Base-by-base conservation (phyloP, 2,329 filamentous ascomycete species). In the Lachnellula occidentalis region DNA sequence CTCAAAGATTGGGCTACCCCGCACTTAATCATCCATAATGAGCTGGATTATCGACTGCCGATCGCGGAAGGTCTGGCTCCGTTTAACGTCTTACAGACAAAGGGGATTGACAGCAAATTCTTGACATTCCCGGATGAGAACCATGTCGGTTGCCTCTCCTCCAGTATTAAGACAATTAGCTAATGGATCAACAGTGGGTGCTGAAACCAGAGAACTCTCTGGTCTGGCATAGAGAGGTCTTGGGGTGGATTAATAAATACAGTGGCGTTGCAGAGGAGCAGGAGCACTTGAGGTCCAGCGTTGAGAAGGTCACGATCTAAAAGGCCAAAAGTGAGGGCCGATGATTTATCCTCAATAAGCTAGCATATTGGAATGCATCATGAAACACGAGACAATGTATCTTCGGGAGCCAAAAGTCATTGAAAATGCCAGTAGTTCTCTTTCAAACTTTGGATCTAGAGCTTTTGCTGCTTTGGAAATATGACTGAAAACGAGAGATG, bases 161-260 rank as follows among this genome's bases (percentile, higher is more conserved):
- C 15, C 22, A 34, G 4, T 24, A 14, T 27, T 45, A n/a, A 8
- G 12, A 24, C 1, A 7, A 14, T 27, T 14, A 3, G 22, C 43
- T 45, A 45, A 45, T 27, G 12, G 5, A 31, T 12, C n/a, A 24
- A 34, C 27, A 84, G 81, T 86, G 90, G 90, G 91, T 96, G 4
- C 68, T 96, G 51, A 95, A 96, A 69, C 89, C 87, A 0, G 92
- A 96, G 72, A 97, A 97, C 70, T 88, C 85, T 3, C 74, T 96
- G 17, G 79, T 95, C 19, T 97, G 94, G 94, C 91, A 97, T 66
- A 81, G 81, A 53, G 88, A 90, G 55, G 91, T 97, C 15, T 68
- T 96, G 31, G 82, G 82, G 53, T 96, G 88, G 83, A 85, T 86
- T 59, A 86, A 85, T 64, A 79, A 83, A 66, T 83, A 81, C 61